phyloP scores from a whole-genome alignment of 345 rosid species.

The Eucalyptus lansdowneana region DNA sequence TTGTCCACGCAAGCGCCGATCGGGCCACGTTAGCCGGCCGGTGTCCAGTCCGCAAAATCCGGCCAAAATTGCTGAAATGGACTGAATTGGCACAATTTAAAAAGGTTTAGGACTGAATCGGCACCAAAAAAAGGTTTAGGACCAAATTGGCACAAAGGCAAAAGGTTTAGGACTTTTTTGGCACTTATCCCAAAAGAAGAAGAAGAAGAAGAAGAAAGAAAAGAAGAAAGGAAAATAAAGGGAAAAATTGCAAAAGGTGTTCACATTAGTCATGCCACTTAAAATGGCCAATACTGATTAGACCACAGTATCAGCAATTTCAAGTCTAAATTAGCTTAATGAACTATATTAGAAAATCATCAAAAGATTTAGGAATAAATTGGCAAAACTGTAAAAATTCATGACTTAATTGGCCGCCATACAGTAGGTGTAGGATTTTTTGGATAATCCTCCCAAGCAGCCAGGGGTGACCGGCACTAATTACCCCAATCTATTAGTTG shows the following conservation, averaged over 20 bases:
- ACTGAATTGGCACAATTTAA: too few relatives aligned
- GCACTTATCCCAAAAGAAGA: too few relatives aligned
- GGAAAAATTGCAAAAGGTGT: neutral
- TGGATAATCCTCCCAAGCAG: neutral
- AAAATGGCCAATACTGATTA: neutral
- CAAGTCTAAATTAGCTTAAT: neutral
- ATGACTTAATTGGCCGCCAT: rapidly evolving
- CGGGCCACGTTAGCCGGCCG: too few relatives aligned
- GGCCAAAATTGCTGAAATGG: too few relatives aligned
- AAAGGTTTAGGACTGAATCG: too few relatives aligned
- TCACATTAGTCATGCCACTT: neutral
- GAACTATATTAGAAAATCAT: too few relatives aligned
- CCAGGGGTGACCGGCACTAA: rapidly evolving
- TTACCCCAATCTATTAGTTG: neutral
- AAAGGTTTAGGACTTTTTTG: too few relatives aligned
- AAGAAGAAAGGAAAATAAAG: neutral
- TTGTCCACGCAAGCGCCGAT: too few relatives aligned
- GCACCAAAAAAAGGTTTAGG: too few relatives aligned
- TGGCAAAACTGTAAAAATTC: neutral
- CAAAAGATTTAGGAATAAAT: neutral
- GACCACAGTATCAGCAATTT: neutral
- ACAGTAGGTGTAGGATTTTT: neutral
- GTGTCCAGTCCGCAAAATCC: too few relatives aligned
- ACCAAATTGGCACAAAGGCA: too few relatives aligned
- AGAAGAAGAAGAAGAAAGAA: neutral